These are phyloP conservation scores for Uronychia binucleata DNA, from an alignment of 73 alveolate genomes.

Conservation along the genomic window DNA sequence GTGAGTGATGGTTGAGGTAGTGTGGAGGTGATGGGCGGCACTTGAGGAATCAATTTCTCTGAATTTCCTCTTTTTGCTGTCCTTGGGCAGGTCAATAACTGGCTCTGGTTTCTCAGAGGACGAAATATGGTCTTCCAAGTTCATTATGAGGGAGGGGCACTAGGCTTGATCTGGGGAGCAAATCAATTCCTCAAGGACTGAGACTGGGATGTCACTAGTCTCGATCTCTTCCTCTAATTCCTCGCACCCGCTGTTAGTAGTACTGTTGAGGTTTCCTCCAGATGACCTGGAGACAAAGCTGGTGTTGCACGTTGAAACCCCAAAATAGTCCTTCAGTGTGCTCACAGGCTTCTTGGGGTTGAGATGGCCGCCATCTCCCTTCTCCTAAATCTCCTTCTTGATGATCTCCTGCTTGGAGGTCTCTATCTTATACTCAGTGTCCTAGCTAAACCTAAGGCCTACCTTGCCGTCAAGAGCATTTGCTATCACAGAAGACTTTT, in stretches of 20 bases:
- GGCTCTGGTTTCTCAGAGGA: no score
- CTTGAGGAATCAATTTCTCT: no score
- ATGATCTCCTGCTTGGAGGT: neutral
- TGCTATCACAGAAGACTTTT: conserved; percentile 54
- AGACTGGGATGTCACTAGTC: neutral
- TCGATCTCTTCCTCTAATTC: neutral
- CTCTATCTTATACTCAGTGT: neutral
- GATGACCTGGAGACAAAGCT: neutral
- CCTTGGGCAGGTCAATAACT: no score
- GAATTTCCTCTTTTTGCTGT: no score
- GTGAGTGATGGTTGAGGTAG: no score
- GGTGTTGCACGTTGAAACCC: neutral
- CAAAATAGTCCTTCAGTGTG: neutral
- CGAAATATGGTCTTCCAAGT: no score
- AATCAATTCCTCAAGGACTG: neutral
- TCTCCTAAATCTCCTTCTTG: neutral
- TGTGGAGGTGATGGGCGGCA: no score
- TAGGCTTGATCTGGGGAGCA: no score
- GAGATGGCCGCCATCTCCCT: neutral
- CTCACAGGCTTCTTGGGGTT: neutral
- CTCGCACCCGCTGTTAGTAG: neutral
- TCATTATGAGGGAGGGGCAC: no score
- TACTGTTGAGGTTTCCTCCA: neutral
- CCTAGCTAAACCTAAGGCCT: conserved; percentile 18
- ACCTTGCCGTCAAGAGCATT: conserved; percentile 66